Conservation (phyloP, 2,329 filamentous ascomycete genomes). For the Talaromyces islandicus region DNA sequence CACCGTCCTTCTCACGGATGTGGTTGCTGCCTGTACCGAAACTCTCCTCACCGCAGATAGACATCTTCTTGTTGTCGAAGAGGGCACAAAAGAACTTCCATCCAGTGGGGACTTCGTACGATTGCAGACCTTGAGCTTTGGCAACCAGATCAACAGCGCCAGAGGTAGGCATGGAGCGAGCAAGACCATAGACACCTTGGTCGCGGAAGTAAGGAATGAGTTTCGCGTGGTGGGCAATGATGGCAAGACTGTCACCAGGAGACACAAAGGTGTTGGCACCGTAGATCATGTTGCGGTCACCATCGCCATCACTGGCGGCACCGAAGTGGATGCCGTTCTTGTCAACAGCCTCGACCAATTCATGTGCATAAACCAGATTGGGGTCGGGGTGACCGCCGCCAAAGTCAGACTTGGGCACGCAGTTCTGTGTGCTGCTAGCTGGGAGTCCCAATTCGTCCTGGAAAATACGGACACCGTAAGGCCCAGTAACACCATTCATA, state of each 20-base stretch:
- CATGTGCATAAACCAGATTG: conserved; percentile 94
- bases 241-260: conserved; percentile 92
- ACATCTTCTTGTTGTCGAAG: conserved; percentile 90
- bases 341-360: conserved; percentile 88
- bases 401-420: conserved; percentile 86
- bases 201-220: conserved; percentile 98
- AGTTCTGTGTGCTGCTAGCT: conserved; percentile 78
- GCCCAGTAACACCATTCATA: conserved; percentile 88
- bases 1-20: conserved; percentile 96
- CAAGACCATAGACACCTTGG: conserved; percentile 90
- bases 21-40: conserved; percentile 98
- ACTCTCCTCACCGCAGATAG: conserved; percentile 96
- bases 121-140: conserved; percentile 83
- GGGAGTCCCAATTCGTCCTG: conserved; percentile 84
- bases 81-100: conserved; percentile 99
- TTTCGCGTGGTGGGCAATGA: conserved; percentile 94
- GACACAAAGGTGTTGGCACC: conserved; percentile 94
- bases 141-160: conserved; percentile 93
- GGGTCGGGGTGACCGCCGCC: conserved; percentile 96
- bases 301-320: conserved; percentile 92
- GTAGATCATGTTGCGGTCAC: conserved; percentile 99
- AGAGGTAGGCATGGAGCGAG: conserved; percentile 95
- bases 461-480: conserved; percentile 92
- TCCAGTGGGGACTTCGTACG: conserved; percentile 95
- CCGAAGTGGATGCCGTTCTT: conserved; percentile 90